phyloP scores from a whole-genome alignment of 2,329 filamentous ascomycete species.

The Fusarium sp. region DNA sequence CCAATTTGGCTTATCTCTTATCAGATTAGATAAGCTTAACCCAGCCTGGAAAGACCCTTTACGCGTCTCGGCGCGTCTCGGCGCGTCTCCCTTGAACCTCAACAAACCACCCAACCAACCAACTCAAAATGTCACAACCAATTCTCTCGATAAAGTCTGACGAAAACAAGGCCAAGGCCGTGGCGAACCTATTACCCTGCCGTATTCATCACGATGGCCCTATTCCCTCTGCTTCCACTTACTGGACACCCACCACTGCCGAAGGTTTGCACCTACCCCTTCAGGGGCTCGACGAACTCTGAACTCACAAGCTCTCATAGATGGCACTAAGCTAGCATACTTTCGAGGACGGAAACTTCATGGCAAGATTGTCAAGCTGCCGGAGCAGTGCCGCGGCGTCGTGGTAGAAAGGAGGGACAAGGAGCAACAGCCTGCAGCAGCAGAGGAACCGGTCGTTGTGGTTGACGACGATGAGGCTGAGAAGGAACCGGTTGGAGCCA shows the following conservation, averaged over 20 bases:
- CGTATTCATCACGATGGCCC: constrained; percentile 82
- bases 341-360: constrained; percentile 84
- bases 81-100: constrained; percentile 29
- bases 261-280: constrained; percentile 51
- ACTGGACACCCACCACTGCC: constrained; percentile 73
- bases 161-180: constrained; percentile 51
- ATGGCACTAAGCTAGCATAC: constrained; percentile 67
- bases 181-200: constrained; percentile 82
- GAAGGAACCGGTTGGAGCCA: constrained; percentile 56
- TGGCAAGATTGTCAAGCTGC: constrained; percentile 73
- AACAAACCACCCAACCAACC: background rate
- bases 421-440: constrained; percentile 43
- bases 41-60: constrained; percentile 4
- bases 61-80: constrained; percentile 41
- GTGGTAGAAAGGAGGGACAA: constrained; percentile 59
- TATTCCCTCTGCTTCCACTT: constrained; percentile 70
- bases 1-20: background rate
- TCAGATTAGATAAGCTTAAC: constrained; percentile 26
- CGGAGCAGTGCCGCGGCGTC: constrained; percentile 76
- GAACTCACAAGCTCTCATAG: constrained; percentile 47
- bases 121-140: constrained; percentile 52
- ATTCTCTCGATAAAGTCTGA: constrained; percentile 54
- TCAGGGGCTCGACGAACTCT: background rate
- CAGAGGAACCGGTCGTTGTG: constrained; percentile 46
- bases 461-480: constrained; percentile 54